These are phyloP conservation scores for Alternaria sp. DNA, from an alignment of 2,329 filamentous ascomycete genomes.

Conservation along the genomic window DNA sequence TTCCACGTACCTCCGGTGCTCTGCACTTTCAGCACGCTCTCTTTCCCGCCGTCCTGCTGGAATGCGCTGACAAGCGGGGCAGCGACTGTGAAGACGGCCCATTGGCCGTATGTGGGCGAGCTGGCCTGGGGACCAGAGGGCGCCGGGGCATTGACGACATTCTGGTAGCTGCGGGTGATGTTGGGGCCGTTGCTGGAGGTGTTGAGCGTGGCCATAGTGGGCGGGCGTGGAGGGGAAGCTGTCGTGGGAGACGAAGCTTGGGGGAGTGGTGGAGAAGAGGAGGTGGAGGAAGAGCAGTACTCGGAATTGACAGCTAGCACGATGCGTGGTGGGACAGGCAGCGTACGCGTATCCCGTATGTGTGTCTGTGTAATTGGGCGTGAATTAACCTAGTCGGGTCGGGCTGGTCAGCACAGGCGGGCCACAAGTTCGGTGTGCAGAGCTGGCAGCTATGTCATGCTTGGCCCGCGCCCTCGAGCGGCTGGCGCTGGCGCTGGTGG, in stretches of 20 bases:
- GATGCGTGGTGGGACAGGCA: slow-evolving; percentile 11
- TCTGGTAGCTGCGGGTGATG: slow-evolving; percentile 66
- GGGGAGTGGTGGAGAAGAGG: not conserved
- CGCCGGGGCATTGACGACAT: slow-evolving; percentile 66
- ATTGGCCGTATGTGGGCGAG: slow-evolving; percentile 86
- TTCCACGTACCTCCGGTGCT: slow-evolving; percentile 76
- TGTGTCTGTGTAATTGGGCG: slow-evolving; percentile 16
- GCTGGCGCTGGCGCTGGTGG: not conserved
- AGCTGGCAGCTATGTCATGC: slow-evolving; percentile 19
- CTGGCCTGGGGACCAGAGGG: slow-evolving; percentile 63
- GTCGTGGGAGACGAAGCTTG: slow-evolving; percentile 6
- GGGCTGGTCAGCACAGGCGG: not conserved
- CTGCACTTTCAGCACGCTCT: slow-evolving; percentile 95
- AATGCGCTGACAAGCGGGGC: slow-evolving; percentile 93
- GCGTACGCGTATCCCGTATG: slow-evolving; percentile 12
- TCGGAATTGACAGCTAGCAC: not conserved
- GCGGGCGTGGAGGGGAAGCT: slow-evolving; percentile 17
- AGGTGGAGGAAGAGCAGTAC: slow-evolving; percentile 3
- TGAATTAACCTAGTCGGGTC: not conserved
- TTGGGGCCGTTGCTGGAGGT: slow-evolving; percentile 60
- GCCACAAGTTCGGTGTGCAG: slow-evolving; percentile 7
- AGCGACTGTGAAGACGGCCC: slow-evolving; percentile 93
- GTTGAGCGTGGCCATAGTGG: slow-evolving; percentile 74
- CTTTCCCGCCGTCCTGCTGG: slow-evolving; percentile 82
- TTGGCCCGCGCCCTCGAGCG: slow-evolving; percentile 2